Conservation (phyloP, 2,329 filamentous ascomycete genomes). For the Pyricularia sp. region DNA sequence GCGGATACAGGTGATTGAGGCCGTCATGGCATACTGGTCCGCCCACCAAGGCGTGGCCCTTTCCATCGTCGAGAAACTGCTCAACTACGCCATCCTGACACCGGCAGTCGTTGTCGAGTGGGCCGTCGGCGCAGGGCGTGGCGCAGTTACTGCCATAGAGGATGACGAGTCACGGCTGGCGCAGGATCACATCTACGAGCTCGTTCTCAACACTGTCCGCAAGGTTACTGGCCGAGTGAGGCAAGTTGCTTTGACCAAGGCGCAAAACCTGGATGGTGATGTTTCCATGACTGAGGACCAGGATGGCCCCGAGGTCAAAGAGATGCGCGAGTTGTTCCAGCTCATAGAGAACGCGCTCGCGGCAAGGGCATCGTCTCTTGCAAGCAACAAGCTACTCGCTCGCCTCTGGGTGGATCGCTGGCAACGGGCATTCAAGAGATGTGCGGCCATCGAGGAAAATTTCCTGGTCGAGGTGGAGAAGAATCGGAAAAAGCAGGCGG, state of each 20-base stretch:
- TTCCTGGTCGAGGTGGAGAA: conserved; percentile 33
- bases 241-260: conserved; percentile 44
- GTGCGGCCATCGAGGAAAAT: conserved; percentile 77
- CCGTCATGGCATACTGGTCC: conserved; percentile 87
- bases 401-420: conserved; percentile 77
- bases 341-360: conserved; percentile 70
- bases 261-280: conserved; percentile 24
- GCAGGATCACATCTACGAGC: conserved; percentile 74
- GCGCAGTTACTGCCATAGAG: conserved; percentile 21
- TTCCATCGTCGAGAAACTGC: conserved; percentile 88
- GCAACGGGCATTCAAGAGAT: conserved; percentile 74
- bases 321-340: conserved; percentile 72
- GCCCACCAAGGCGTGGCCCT: conserved; percentile 88
- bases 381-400: conserved; percentile 48
- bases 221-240: conserved; percentile 85
- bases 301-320: conserved; percentile 49
- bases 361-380: conserved; percentile 69
- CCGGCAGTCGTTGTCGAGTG: conserved; percentile 82
- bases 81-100: conserved; percentile 93
- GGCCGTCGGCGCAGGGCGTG: conserved; percentile 55
- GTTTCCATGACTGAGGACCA: conserved; percentile 26
- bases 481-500: conserved; percentile 10
- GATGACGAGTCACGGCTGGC: conserved; percentile 58
- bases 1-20: conserved; percentile 78
- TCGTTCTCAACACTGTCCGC: conserved; percentile 77